phyloP scores from a whole-genome alignment of 495 filamentous ascomycete species.

The Penicillium coprophilum region DNA sequence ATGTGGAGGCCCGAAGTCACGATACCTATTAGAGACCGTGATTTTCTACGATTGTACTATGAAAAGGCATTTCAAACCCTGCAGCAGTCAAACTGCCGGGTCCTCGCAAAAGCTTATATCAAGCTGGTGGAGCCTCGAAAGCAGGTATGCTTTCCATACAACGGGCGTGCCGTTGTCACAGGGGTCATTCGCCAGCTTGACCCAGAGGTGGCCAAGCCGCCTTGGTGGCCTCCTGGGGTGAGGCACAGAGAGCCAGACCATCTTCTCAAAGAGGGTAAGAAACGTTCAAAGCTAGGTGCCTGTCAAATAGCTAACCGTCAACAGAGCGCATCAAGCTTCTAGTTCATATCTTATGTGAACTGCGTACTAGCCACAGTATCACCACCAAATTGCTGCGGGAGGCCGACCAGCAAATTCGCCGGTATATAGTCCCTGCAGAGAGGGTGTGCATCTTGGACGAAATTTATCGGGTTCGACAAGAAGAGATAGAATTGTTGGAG shows the following conservation, averaged over 20 bases:
- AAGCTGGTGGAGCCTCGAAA: background rate
- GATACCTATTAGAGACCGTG: background rate
- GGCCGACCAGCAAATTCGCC: background rate
- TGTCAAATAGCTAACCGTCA: background rate
- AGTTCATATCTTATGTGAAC: background rate
- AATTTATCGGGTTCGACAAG: background rate
- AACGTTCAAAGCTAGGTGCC: background rate
- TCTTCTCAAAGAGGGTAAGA: background rate
- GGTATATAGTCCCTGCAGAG: background rate
- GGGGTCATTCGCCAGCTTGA: background rate
- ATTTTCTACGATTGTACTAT: background rate
- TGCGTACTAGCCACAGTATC: background rate
- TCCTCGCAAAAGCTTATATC: background rate
- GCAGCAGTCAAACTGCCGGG: background rate
- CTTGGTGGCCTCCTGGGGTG: background rate
- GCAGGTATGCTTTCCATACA: background rate
- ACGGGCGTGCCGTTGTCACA: background rate
- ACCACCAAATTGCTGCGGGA: background rate
- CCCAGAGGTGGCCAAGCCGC: background rate
- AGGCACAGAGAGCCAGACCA: background rate
- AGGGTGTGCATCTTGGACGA: background rate
- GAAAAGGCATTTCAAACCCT: background rate
- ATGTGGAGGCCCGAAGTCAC: background rate
- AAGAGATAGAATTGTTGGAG: background rate
- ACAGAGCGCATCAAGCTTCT: background rate